Evolutionary conservation across 495 filamentous ascomycete species (phyloP), one percentile per base, ranked within the genome.

Genomic region (Penicillium verhagenii): DNA sequence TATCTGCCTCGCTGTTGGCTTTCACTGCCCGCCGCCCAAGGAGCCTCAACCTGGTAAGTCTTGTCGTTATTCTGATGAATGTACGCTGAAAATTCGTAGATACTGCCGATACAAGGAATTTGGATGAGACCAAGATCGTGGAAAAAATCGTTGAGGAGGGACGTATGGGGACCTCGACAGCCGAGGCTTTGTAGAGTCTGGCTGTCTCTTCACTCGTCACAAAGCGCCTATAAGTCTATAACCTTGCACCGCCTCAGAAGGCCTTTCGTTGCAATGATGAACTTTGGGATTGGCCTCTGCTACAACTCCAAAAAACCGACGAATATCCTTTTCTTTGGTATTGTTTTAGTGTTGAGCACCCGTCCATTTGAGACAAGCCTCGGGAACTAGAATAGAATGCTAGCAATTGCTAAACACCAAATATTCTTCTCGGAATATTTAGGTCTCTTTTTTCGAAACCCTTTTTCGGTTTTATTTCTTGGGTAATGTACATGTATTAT

Each of bases 1-100:
- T 26, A 59, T 53, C 51, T 49, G 46, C 46, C 46, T 49, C 46
- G 6, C 46, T 49, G 46, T 49, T 49, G 46, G 46, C 28, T 49
- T 49, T 49, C 33, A 49, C 26, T 49, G 46, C 46, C 46, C 46
- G 25, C 46, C 46, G 1, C 46, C 50, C 39, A 42, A 42, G 39
- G 39, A 42, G 39, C 39, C 39, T 42, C 39, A 42, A 20, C 20
- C 16, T 42, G 39, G 39, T 42, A 42, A 42, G 39, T 23, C 16
- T 42, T 42, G 20, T 42, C 39, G 39, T 42, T 13, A 19, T 19
- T 23, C 19, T 19, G 11, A 42, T 16, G 39, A 23, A 42, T 20
- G 19, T 13, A 42, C 6, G 39, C 39, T 42, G 39, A 42, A 14
- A 42, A 42, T 13, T 42, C 39, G 18, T 42, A 42, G 39, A 42